Conservation (phyloP, 2,329 filamentous ascomycete genomes). For the Paecilomyces formosus region DNA sequence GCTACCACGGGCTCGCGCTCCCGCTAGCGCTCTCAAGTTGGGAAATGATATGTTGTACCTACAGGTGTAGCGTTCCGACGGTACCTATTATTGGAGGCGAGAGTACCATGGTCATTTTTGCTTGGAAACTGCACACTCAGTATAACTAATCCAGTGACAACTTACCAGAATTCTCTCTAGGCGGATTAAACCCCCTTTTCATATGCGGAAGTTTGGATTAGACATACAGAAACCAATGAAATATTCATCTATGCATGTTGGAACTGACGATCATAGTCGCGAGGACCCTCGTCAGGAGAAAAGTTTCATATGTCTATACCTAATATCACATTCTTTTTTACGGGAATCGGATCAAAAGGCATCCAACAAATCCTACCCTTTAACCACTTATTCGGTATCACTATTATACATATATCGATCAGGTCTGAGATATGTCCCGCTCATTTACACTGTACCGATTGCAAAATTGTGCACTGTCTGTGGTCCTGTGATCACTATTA, state of each 20-base stretch:
- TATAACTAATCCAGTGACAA: neutral
- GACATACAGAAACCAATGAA: neutral
- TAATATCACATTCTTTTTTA: neutral
- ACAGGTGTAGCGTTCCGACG: neutral
- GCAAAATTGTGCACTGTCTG: neutral
- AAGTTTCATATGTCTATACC: neutral
- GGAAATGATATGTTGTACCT: neutral
- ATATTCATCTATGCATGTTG: neutral
- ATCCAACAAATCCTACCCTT: no score
- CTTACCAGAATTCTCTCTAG: neutral
- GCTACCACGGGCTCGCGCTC: neutral
- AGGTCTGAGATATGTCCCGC: neutral
- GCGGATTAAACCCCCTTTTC: neutral
- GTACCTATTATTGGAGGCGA: neutral
- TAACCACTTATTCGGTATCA: no score
- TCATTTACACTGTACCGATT: neutral
- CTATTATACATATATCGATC: no score
- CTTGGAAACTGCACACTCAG: neutral
- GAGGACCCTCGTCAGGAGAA: neutral
- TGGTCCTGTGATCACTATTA: neutral
- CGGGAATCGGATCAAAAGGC: no score
- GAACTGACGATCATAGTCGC: neutral
- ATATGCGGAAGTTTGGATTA: neutral
- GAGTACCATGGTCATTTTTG: no score
- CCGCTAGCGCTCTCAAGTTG: neutral